phyloP scores from a whole-genome alignment of 306 rosid genomes.

The Quercus agrifolia region DNA sequence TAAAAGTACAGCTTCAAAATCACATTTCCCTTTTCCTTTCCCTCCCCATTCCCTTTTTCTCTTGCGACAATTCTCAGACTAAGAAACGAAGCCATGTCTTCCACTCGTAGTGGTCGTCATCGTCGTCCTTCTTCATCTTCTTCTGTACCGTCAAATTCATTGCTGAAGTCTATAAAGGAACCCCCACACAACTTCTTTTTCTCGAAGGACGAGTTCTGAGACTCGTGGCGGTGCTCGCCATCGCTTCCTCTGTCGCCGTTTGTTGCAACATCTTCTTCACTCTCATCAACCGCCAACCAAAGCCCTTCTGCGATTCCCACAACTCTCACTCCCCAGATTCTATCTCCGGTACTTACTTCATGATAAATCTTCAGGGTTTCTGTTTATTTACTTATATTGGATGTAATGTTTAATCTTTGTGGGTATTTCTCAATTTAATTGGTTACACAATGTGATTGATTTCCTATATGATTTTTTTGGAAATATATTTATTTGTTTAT shows the following conservation, averaged over 20 bases:
- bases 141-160: conserved; percentile 1
- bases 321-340: conserved; percentile 25
- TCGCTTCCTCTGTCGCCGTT: conserved; percentile 52
- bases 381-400: too few species aligned
- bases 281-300: conserved; percentile 28
- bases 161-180: conserved; percentile 39
- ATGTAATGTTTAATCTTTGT: background rate
- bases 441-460: background rate
- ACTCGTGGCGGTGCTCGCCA: conserved; percentile 46
- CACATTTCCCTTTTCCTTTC: too few species aligned
- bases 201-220: conserved; percentile 51
- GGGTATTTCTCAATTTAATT: background rate
- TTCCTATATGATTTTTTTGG: background rate
- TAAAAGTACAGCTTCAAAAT: too few species aligned
- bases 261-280: conserved; percentile 42
- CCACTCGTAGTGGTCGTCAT: conserved; percentile 6
- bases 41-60: background rate
- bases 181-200: conserved; percentile 66
- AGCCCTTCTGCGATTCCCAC: conserved; percentile 61
- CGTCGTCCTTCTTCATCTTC: conserved; percentile 3
- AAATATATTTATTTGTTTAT: background rate
- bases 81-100: conserved; percentile 17
- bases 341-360: conserved; percentile 34
- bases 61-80: background rate
- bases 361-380: too few species aligned